A percentile compares a stretch with the other conserved stretches of the same genome.
These are phyloP conservation scores for Haplosporangium gracile DNA, from an alignment of 192 early-diverging fungal species.

Conservation along the genomic window DNA sequence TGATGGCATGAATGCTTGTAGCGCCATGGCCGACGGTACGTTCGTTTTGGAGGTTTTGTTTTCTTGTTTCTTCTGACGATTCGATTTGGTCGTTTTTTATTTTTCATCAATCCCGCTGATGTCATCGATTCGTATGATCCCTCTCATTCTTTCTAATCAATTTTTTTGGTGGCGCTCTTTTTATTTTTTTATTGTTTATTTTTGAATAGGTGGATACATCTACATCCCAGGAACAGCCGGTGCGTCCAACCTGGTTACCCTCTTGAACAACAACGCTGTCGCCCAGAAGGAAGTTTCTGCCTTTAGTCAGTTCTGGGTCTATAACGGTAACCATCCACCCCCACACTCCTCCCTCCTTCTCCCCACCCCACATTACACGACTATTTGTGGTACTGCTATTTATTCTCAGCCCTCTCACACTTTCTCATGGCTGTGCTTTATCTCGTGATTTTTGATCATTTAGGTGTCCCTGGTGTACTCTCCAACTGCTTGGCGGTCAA, in stretches of 20 bases:
- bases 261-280: constrained; percentile 39
- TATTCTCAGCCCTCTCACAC: not conserved
- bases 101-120: not conserved
- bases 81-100: too few species aligned
- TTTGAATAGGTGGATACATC: constrained; percentile 42
- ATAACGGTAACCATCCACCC: constrained; percentile 24
- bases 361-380: too few species aligned
- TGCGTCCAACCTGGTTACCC: constrained; percentile 20
- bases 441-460: not conserved
- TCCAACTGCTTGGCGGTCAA: constrained; percentile 36
- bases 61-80: not conserved
- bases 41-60: not conserved
- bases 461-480: constrained; percentile 27
- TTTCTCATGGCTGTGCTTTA: not conserved
- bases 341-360: too few species aligned
- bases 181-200: too few species aligned
- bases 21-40: constrained; percentile 18
- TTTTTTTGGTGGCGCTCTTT: not conserved
- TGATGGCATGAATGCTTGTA: constrained; percentile 15
- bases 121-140: not conserved
- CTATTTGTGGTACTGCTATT: too few species aligned
- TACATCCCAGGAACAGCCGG: constrained; percentile 41
- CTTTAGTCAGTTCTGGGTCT: constrained; percentile 41
- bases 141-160: not conserved
- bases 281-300: constrained; percentile 37